phyloP scores from a whole-genome alignment of 2,329 filamentous ascomycete genomes.

The Fusarium veterinarium region DNA sequence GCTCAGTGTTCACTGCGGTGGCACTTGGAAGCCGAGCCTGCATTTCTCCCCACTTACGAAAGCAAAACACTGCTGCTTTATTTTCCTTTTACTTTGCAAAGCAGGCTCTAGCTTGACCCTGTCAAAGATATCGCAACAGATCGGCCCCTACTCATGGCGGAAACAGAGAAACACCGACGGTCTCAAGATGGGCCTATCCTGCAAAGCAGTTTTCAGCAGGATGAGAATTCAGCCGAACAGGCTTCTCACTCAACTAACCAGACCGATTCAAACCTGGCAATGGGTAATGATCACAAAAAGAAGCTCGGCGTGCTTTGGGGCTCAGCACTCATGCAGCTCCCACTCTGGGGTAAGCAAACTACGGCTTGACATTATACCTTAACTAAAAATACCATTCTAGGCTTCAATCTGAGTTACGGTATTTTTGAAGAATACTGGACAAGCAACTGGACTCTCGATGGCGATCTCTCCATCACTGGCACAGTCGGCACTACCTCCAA shows the following conservation, averaged over 20 bases:
- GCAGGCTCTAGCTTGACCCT: neutral
- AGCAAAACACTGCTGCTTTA: neutral
- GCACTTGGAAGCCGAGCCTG: too few species aligned
- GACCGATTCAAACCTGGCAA: neutral
- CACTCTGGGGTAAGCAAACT: neutral
- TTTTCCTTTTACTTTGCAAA: too few species aligned
- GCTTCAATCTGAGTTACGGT: neutral
- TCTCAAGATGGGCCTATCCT: neutral
- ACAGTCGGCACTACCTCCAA: neutral
- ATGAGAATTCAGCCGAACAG: neutral
- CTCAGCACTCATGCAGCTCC: neutral
- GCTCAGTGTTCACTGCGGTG: neutral
- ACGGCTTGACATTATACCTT: fast-evolving
- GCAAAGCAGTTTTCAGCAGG: neutral
- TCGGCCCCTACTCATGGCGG: neutral
- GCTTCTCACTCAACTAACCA: neutral
- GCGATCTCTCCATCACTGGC: neutral
- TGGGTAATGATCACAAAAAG: neutral
- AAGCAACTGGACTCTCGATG: neutral
- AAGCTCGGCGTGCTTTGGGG: neutral
- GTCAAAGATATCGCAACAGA: neutral
- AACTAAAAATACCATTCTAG: neutral
- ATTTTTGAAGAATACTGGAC: conserved; percentile 4
- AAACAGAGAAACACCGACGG: neutral
- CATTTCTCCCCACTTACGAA: neutral